Conservation (phyloP, 2,329 filamentous ascomycete species). For the Calonectria naviculata region DNA sequence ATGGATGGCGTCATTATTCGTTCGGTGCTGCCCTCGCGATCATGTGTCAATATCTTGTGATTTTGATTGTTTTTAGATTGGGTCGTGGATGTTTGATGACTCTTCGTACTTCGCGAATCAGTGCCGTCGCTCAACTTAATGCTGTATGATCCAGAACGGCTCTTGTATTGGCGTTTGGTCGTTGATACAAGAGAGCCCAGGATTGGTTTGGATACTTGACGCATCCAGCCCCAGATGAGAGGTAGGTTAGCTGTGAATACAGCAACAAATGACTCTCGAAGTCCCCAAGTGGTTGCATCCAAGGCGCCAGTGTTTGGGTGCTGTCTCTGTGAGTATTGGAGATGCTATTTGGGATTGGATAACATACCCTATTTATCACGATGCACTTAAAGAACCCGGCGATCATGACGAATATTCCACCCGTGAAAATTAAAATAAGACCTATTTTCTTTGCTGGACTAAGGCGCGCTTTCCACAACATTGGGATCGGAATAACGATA, state of each 20-base stretch:
- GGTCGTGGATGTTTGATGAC: neutral
- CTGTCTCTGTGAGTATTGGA: neutral
- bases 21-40: neutral
- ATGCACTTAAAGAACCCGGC: neutral
- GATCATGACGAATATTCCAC: neutral
- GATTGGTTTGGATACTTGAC: neutral
- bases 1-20: neutral
- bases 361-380: neutral
- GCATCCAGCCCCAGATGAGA: slow-evolving; percentile 4
- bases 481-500: neutral
- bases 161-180: neutral
- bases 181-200: neutral
- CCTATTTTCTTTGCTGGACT: neutral
- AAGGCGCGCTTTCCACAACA: neutral
- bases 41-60: neutral
- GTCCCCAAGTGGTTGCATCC: neutral
- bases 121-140: neutral
- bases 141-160: neutral
- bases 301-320: neutral
- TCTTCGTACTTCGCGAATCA: neutral
- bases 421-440: neutral
- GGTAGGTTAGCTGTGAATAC: neutral
- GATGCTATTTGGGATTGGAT: neutral
- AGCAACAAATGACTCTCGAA: neutral
- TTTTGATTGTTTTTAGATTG: neutral